Conservation (phyloP, 108 stramenopile genomes). For the Nannochloropsis granulata region DNA sequence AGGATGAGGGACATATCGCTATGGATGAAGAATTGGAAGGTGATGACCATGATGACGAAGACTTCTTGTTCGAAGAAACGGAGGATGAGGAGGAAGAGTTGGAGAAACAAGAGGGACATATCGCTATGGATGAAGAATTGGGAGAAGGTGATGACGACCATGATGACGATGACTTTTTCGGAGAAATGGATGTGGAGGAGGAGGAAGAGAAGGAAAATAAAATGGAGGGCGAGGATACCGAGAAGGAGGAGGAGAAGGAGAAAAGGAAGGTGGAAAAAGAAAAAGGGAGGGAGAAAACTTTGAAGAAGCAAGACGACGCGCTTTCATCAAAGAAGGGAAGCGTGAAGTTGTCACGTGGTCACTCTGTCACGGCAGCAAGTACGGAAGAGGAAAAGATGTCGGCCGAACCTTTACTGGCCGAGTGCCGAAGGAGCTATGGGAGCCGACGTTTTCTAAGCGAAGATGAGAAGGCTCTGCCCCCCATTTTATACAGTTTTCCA, state of each 20-base stretch:
- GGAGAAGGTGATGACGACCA: not conserved
- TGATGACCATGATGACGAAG: not conserved
- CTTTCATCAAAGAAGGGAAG: not conserved
- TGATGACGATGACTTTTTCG: not conserved
- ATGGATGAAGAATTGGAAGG: not conserved
- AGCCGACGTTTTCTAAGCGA: not conserved
- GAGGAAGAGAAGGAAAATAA: not conserved
- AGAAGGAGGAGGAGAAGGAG: not conserved
- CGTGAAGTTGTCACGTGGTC: not conserved
- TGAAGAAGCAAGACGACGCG: not conserved
- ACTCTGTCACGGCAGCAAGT: not conserved
- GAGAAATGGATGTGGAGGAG: not conserved
- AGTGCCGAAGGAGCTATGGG: not conserved
- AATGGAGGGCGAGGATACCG: not conserved
- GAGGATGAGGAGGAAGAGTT: not conserved
- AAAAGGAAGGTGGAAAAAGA: not conserved
- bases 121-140: not conserved
- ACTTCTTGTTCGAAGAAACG: not conserved
- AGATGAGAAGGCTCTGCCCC: not conserved
- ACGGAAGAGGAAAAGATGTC: not conserved
- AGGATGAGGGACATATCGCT: not conserved
- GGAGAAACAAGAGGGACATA: not conserved
- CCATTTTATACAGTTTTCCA: not conserved
- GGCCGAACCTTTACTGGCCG: not conserved
- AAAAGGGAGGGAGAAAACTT: not conserved